Conservation (phyloP, 441 rosid genomes). For the Jatropha podagrica region DNA sequence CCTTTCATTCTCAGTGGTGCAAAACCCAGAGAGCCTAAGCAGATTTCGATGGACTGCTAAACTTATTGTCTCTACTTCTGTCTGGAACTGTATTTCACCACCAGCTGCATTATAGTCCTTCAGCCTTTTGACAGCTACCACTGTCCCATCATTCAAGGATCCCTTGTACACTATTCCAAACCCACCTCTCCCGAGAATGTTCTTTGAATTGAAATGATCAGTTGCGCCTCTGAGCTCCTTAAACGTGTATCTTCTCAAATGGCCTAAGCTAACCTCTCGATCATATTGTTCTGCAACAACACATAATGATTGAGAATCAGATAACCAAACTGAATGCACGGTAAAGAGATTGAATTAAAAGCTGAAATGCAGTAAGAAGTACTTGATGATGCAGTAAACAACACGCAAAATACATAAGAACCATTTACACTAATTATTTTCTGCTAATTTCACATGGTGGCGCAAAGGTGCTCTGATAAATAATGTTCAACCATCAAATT, state of each 20-base stretch:
- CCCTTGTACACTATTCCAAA: conserved; percentile 96
- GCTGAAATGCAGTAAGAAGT: background rate
- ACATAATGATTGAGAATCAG: conserved; percentile 13
- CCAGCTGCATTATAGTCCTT: conserved; percentile 83
- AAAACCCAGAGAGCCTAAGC: conserved; percentile 88
- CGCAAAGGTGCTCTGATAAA: background rate
- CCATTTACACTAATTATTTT: background rate
- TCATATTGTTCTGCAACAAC: conserved; percentile 77
- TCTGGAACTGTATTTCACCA: conserved; percentile 94
- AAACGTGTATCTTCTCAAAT: conserved; percentile 76
- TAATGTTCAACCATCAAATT: background rate
- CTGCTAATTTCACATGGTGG: background rate
- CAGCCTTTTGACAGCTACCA: conserved; percentile 95
- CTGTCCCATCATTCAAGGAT: conserved; percentile 59
- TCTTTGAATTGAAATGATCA: conserved; percentile 76
- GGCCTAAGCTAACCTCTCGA: conserved; percentile 80
- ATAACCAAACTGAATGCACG: background rate
- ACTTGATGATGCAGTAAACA: background rate
- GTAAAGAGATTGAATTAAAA: background rate
- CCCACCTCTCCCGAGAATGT: conserved; percentile 88
- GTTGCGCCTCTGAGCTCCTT: conserved; percentile 94
- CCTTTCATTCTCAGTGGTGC: conserved; percentile 84
- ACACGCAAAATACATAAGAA: background rate
- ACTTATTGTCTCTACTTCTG: conserved; percentile 92
- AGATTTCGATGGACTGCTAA: conserved; percentile 94